phyloP scores from a whole-genome alignment of 2,329 filamentous ascomycete genomes.

The Exophiala calicioides region DNA sequence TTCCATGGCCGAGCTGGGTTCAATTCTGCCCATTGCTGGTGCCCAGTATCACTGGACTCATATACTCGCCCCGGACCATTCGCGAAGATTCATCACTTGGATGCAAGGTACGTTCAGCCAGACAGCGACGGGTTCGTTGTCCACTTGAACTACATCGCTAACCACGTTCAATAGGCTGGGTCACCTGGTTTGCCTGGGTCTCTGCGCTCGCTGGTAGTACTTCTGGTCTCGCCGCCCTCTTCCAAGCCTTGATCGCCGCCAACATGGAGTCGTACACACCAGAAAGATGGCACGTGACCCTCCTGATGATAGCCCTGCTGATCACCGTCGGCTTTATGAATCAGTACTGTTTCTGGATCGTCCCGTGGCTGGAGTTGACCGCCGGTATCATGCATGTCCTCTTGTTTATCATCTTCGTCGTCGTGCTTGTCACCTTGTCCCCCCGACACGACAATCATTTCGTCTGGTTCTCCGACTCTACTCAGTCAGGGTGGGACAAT shows the following conservation, averaged over 20 bases:
- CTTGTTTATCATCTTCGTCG: constrained; percentile 41
- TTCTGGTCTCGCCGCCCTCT: constrained; percentile 39
- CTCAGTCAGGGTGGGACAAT: constrained; percentile 39
- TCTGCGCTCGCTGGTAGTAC: constrained; percentile 36
- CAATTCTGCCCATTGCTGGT: constrained; percentile 44
- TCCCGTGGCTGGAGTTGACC: constrained; percentile 43
- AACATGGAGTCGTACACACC: constrained; percentile 38
- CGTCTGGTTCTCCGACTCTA: constrained; percentile 35
- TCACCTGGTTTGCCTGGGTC: constrained; percentile 47
- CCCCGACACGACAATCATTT: constrained; percentile 38
- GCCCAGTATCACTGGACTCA: constrained; percentile 48
- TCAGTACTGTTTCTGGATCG: constrained; percentile 39
- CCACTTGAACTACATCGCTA: no score
- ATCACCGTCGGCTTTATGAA: constrained; percentile 33
- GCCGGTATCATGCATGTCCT: constrained; percentile 39
- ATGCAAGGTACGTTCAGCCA: constrained; percentile 34
- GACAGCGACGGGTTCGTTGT: background rate
- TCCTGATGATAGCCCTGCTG: constrained; percentile 43
- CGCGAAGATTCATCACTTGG: constrained; percentile 38
- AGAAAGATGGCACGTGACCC: constrained; percentile 41
- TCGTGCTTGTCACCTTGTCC: constrained; percentile 37
- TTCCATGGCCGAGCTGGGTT: constrained; percentile 44
- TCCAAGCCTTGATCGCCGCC: constrained; percentile 37
- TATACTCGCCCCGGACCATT: constrained; percentile 34
- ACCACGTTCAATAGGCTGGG: constrained; percentile 40